Evolutionary conservation across 2,329 filamentous ascomycete species (phyloP).

Genomic region (Huntiella decipiens): DNA sequence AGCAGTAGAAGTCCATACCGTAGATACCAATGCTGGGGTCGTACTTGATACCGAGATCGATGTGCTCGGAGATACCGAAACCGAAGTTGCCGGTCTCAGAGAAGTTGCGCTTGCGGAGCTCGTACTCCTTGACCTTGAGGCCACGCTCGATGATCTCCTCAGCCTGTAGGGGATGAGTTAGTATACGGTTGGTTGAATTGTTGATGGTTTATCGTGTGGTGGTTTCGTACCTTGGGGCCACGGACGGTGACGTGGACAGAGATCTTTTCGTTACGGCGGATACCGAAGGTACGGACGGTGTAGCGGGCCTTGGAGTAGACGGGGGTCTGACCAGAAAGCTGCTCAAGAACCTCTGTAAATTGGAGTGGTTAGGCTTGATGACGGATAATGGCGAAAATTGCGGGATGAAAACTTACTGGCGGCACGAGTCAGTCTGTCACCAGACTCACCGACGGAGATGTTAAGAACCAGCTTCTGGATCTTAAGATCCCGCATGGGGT

Average conservation of each 20-base stretch:
- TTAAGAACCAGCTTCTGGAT: constrained; percentile 99
- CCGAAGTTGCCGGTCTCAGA: constrained; percentile 99
- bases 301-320: constrained; percentile 99
- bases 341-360: constrained; percentile 68
- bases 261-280: constrained; percentile 99
- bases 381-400: background rate
- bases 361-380: constrained; percentile 1
- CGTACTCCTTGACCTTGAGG: constrained; percentile 99
- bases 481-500: constrained; percentile 99
- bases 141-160: constrained; percentile 99
- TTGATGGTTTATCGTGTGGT: background rate
- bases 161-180: constrained; percentile 32
- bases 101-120: constrained; percentile 99
- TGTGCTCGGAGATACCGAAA: constrained; percentile 99
- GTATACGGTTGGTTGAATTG: constrained; percentile 2
- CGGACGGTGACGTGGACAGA: constrained; percentile 98
- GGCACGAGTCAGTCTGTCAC: constrained; percentile 98
- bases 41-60: constrained; percentile 99
- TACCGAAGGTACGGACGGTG: constrained; percentile 99
- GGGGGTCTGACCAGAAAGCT: constrained; percentile 97
- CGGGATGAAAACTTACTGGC: constrained; percentile 32
- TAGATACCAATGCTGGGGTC: constrained; percentile 96
- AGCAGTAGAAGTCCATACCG: constrained; percentile 99
- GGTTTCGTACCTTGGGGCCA: constrained; percentile 48
- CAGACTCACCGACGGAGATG: constrained; percentile 99